Conservation (phyloP, 2,329 filamentous ascomycete species). For the Coniochaeta sp. region DNA sequence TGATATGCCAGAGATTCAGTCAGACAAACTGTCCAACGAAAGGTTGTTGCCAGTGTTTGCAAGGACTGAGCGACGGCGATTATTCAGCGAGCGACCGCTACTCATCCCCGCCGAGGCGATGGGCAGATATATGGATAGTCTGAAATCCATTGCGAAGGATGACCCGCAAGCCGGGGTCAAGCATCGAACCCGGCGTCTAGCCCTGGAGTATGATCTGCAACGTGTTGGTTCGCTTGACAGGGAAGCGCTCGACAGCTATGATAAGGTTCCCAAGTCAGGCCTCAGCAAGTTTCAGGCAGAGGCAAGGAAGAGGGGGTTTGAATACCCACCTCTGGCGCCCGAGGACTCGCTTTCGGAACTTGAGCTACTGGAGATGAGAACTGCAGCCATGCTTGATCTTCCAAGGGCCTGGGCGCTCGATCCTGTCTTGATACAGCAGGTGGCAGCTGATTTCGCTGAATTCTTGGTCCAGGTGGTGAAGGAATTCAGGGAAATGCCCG, state of each 20-base stretch:
- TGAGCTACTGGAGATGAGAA: neutral
- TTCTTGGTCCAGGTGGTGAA: neutral
- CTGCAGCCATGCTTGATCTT: neutral
- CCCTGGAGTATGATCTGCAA: neutral
- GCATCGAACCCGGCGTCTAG: neutral
- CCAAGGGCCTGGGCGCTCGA: neutral
- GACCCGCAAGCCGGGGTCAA: neutral
- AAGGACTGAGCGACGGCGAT: neutral
- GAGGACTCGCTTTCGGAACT: neutral
- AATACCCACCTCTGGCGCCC: neutral
- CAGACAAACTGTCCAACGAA: neutral
- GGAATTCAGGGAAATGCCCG: neutral
- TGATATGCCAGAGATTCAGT: neutral
- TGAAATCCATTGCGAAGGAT: neutral
- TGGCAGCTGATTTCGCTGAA: neutral
- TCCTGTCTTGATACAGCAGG: neutral
- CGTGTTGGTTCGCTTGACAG: neutral
- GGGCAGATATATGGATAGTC: conserved; percentile 1
- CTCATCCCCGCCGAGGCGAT: neutral
- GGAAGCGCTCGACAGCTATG: neutral
- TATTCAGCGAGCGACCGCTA: neutral
- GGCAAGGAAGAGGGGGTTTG: neutral
- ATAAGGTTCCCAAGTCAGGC: neutral
- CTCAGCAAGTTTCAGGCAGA: neutral
- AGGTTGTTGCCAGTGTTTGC: neutral